Base-by-base conservation (phyloP, 768 basidiomycete genomes). In the Macrolepiota fuliginosa region DNA sequence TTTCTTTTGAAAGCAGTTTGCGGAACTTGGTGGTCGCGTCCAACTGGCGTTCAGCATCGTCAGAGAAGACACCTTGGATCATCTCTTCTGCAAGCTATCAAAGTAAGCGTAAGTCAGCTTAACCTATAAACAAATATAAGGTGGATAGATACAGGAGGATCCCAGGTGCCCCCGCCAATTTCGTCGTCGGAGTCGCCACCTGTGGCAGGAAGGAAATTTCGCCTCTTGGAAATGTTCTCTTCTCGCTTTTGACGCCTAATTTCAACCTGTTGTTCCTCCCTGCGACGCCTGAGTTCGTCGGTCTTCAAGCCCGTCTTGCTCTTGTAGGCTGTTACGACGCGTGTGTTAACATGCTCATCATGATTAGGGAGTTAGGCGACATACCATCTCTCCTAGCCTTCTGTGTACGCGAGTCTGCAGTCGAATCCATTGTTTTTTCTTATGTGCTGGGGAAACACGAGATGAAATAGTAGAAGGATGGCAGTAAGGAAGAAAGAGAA, bases 21-120 rank as follows among this genome's bases (percentile, higher is more conserved):
- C 97, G 90, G 83, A 98, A 98, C 78, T 92, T 96, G 71, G 94
- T 98, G 17, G 97, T 98, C 72, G 96, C 92, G 74, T 98, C 96
- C 63, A 96, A 81, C 76, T 99, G 97, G 68, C 86, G 89, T 62
- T 97, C 94, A 32, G 89, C 80, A 73, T 96, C 90, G 55, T 95
- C 89, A 24, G 92, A 94, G 74, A 97, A 96, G 27, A 99, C 95
- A 59, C 89, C 94, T 58, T 82, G 75, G 65, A 99, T 88, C 95
- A 99, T 96, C 69, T 95, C 94, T 58, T 92, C 90, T 29, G 90
- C 88, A 66, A 94, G 83, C 88, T 94, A 68, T 63, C 42, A 58
- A 49, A 53, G 61, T 47, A 57, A 49, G 12, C 60, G 62, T 65
- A 42, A 67, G 66, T 53, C 29, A 56, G 60, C 37, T 54, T 36